These are phyloP conservation scores for Sambucus nigra DNA, from an alignment of 129 eudicot species.

Conservation along the genomic window DNA sequence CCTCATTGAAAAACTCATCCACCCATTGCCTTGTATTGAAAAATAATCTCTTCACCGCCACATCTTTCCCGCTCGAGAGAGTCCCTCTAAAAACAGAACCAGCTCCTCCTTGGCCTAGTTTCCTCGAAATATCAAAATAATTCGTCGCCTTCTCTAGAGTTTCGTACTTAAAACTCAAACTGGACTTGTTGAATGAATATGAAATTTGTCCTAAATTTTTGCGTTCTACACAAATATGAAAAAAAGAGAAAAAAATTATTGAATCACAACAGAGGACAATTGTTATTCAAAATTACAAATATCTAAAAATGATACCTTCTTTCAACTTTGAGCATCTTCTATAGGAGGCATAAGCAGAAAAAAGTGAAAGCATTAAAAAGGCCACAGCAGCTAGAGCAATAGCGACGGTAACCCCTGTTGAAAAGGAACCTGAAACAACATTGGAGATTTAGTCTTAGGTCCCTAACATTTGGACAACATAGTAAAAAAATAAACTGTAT, in stretches of 20 bases:
- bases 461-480: no score
- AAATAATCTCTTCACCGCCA: slow-evolving; percentile 66
- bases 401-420: slow-evolving; percentile 42
- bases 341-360: slow-evolving; percentile 39
- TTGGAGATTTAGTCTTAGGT: no score
- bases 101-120: slow-evolving; percentile 85
- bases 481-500: no score
- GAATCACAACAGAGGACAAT: background rate
- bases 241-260: background rate
- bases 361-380: slow-evolving; percentile 44
- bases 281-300: background rate
- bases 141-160: slow-evolving; percentile 71
- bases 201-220: slow-evolving; percentile 46
- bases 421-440: slow-evolving; percentile 32
- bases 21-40: slow-evolving; percentile 85
- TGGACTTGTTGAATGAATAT: slow-evolving; percentile 45
- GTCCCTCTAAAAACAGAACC: slow-evolving; percentile 71
- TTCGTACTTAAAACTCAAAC: slow-evolving; percentile 64
- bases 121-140: slow-evolving; percentile 44
- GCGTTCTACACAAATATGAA: slow-evolving; percentile 31
- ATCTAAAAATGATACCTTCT: slow-evolving; percentile 30
- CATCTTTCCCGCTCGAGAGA: slow-evolving; percentile 45
- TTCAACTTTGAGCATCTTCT: slow-evolving; percentile 30
- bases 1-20: slow-evolving; percentile 78
- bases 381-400: slow-evolving; percentile 48